These are phyloP conservation scores for Penicillium goetzii DNA, from an alignment of 495 filamentous ascomycete genomes.

Conservation along the genomic window DNA sequence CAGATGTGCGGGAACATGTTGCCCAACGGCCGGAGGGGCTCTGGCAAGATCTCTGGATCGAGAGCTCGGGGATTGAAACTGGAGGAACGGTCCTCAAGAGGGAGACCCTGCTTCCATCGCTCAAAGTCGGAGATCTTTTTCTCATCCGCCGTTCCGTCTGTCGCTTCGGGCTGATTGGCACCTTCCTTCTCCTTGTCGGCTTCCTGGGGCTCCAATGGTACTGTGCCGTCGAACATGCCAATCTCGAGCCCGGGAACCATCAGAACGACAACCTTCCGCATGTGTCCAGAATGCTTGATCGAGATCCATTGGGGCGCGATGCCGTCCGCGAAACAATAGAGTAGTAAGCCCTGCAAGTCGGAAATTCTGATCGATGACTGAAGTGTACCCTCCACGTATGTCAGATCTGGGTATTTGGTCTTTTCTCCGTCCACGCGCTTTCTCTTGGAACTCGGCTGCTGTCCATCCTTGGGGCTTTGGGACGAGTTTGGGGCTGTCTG, in stretches of 20 bases:
- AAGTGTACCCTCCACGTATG: conserved; percentile 69
- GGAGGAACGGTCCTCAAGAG: conserved; percentile 41
- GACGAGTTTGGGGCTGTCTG: conserved; percentile 12
- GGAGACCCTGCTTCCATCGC: conserved; percentile 50
- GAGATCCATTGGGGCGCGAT: conserved; percentile 84
- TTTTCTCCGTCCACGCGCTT: conserved; percentile 59
- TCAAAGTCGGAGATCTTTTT: conserved; percentile 39
- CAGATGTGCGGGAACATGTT: conserved; percentile 85
- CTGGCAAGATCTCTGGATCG: conserved; percentile 59
- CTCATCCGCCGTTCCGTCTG: conserved; percentile 28
- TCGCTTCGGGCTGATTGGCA: conserved; percentile 22
- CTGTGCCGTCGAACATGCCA: conserved; percentile 79
- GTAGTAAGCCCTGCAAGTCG: conserved; percentile 76
- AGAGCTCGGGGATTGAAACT: conserved; percentile 77
- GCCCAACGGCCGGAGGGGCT: conserved; percentile 68
- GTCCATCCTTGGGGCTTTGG: conserved; percentile 32
- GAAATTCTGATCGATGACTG: conserved; percentile 73
- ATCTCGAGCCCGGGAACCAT: conserved; percentile 92
- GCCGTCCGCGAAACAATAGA: conserved; percentile 92
- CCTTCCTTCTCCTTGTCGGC: conserved; percentile 14
- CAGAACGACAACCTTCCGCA: conserved; percentile 84
- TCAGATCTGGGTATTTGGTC: conserved; percentile 74
- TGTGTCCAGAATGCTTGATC: conserved; percentile 71
- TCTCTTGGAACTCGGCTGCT: conserved; percentile 28
- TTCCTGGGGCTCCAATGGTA: conserved; percentile 48